These are phyloP conservation scores for Starmera pachycereana DNA, from an alignment of 805 yeast genomes.

Conservation along the genomic window DNA sequence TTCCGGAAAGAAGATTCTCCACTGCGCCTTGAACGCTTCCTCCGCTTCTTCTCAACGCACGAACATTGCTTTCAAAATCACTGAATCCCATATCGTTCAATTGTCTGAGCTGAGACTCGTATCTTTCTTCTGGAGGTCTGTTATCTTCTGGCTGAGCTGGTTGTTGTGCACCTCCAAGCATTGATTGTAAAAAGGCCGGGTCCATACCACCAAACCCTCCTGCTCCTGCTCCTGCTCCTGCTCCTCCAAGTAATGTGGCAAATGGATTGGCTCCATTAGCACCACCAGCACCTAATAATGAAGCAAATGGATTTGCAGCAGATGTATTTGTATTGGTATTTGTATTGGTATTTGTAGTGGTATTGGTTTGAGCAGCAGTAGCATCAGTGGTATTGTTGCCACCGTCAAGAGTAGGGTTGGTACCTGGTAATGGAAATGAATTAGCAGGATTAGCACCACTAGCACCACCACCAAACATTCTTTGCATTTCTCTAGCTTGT, in stretches of 20 bases:
- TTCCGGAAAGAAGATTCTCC: conserved; percentile 67
- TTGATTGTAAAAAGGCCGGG: conserved; percentile 35
- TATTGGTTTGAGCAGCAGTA: conserved; percentile 13
- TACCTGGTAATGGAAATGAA: conserved; percentile 22
- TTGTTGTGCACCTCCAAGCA: conserved; percentile 32
- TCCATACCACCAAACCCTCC: conserved; percentile 22
- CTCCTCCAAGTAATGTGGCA: conserved; percentile 20
- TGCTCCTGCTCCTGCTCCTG: conserved; percentile 17
- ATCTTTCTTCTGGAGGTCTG: conserved; percentile 75
- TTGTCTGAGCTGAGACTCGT: conserved; percentile 61
- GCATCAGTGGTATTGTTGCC: conserved; percentile 10
- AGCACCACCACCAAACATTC: conserved; percentile 32
- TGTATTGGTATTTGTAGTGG: conserved; percentile 11
- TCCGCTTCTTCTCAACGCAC: conserved; percentile 88
- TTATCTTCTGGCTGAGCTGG: conserved; percentile 29
- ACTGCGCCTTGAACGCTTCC: conserved; percentile 97
- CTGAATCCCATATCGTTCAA: conserved; percentile 79
- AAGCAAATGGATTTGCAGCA: conserved; percentile 41
- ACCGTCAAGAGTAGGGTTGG: conserved; percentile 8
- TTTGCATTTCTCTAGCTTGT: conserved; percentile 68
- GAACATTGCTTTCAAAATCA: conserved; percentile 86
- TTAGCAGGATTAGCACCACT: conserved; percentile 15
- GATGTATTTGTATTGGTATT: conserved; percentile 14
- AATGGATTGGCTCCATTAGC: conserved; percentile 32
- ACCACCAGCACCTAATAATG: conserved; percentile 25